These are phyloP conservation scores for Barbarea vulgaris DNA, from an alignment of 345 rosid species.

Conservation along the genomic window DNA sequence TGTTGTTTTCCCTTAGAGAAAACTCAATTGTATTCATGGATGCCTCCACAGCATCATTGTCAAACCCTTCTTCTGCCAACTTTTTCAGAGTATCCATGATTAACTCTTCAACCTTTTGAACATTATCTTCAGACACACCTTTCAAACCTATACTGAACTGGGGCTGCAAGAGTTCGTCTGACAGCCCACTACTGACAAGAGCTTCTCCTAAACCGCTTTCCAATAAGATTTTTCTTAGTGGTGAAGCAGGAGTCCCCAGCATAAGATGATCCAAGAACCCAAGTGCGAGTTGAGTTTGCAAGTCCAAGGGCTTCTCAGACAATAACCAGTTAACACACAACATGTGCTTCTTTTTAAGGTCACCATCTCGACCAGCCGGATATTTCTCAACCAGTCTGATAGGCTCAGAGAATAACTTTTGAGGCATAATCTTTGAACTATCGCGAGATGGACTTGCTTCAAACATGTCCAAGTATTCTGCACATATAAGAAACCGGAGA, in stretches of 20 bases:
- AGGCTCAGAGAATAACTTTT: conserved; percentile 74
- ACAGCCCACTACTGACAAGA: conserved; percentile 86
- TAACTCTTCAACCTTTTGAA: conserved; percentile 78
- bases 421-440: conserved; percentile 62
- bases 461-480: conserved; percentile 84
- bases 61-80: conserved; percentile 91
- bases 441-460: conserved; percentile 67
- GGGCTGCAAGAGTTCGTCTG: conserved; percentile 94
- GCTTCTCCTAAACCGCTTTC: conserved; percentile 98
- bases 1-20: conserved; percentile 94
- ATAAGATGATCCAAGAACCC: conserved; percentile 93
- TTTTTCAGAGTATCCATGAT: conserved; percentile 69
- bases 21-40: conserved; percentile 98
- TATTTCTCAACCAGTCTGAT: conserved; percentile 80
- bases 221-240: conserved; percentile 81
- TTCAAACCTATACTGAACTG: conserved; percentile 94
- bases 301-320: conserved; percentile 80
- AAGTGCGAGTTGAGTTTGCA: conserved; percentile 85
- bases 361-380: conserved; percentile 82
- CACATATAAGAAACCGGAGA: conserved; percentile 29
- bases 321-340: conserved; percentile 92
- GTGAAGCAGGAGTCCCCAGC: conserved; percentile 98
- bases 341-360: conserved; percentile 89
- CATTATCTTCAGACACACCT: conserved; percentile 76
- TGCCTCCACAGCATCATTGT: conserved; percentile 88